Evolutionary conservation across 305 asterid species (phyloP), one percentile per base, ranked within the genome.

Genomic region (Nicotiana rustica): DNA sequence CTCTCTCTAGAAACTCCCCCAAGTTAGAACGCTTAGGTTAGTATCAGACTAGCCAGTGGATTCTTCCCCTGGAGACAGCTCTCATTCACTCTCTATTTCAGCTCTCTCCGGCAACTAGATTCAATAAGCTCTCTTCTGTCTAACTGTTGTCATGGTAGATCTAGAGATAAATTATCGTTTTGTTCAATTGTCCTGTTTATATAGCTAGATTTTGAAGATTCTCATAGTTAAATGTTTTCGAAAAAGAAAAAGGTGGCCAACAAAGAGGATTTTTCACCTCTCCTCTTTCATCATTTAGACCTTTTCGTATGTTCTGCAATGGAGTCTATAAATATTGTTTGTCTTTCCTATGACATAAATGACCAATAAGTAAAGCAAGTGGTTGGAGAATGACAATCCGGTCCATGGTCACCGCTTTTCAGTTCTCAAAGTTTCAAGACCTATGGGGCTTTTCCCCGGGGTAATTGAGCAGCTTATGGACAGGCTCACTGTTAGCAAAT

Each of bases 121-220:
- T 41, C 10, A n/a, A 18, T 41, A 38, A 69, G 55, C 5, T 69
- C 57, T 69, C 44, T 69, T 0, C 0, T 4, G 77, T 41, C 77
- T 0, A 38, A 69, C 49, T 41, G 2, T 41, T 41, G 33, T 5
- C 57, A 69, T 69, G 33, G 35, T 41, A 17, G 56, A 38, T 69
- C 33, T 19, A 69, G 1, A 41, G 57, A 69, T 38, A 69, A 69
- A 38, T 69, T 33, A 47, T 69, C 3, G 77, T 69, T 69, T 69
- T 69, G 33, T 38, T 38, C 77, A 69, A 69, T 38, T 33, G 10
- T 69, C n/a, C 57, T 7, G 19, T 69, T 38, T 56, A 38, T 38
- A 69, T 18, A 57, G 77, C 57, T 69, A 41, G 77, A 69, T 0
- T 18, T 8, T 69, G 77, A 69, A 69, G 57, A 41, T 69, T 41